Evolutionary conservation across 179 eudicot genomes (phyloP), one percentile per base, ranked within the genome.

Genomic region (Spergularia azorica): DNA sequence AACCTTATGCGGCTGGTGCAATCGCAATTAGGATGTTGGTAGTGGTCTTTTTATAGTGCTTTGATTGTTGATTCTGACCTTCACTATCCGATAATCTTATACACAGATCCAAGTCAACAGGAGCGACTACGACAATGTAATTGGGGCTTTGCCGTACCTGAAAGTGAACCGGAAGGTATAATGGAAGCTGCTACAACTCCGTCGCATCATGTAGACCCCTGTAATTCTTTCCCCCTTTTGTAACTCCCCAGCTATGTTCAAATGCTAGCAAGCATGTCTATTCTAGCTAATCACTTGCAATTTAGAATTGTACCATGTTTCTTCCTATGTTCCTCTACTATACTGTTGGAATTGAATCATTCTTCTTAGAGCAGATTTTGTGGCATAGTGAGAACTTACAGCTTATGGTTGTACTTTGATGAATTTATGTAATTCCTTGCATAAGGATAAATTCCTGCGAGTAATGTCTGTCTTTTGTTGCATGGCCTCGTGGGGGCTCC

Each of bases 81-180:
- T 36, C 20, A 36, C 39, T 9, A 10, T 5, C 16, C 51, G 1
- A 18, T 63, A 13, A 10, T 50, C 15, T 38, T 21, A 13, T 71
- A 36, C n/a, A 38, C 84, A 86, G 86, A 73, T 81, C 57, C 97
- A 93, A 93, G 97, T 95, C 68, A 78, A 89, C 75, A 86, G 97
- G 76, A 86, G 98, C 63, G 97, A 95, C 81, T 95, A 93, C 18
- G 71, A 91, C 90, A 93, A 93, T 76, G 98, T 93, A 70, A 81
- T 93, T 43, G 96, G 98, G 51, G 93, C 95, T 15, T 82, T 91
- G 90, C 97, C 98, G 3, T 93, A 95, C 82, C 83, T 95, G 87
- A 95, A 95, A 86, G 98, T 93, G 20, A 93, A 95, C 76, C 88
- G 98, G 54, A 76, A 79, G 36, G 88, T 84, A 57, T 84, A 87